Conservation (phyloP, 495 filamentous ascomycete species). For the Hypoxylon fuscum region DNA sequence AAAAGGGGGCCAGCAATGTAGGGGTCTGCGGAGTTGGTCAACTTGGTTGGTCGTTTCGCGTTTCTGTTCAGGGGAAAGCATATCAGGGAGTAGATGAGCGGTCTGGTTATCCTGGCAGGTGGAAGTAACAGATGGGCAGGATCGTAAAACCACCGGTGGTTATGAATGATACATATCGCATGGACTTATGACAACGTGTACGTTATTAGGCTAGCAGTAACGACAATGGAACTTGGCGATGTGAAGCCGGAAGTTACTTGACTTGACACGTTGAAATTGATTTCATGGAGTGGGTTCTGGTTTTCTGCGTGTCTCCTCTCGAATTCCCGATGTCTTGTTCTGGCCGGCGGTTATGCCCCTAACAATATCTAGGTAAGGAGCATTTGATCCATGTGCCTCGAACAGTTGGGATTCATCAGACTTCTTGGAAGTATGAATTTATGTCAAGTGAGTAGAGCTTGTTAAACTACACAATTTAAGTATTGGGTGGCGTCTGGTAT, state of each 20-base stretch:
- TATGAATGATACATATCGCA: slow-evolving; percentile 7
- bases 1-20: not conserved
- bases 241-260: not conserved
- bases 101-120: not conserved
- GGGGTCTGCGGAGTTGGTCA: slow-evolving; percentile 1
- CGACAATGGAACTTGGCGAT: slow-evolving; percentile 12
- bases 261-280: too few species aligned
- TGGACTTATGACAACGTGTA: slow-evolving; percentile 28
- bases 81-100: slow-evolving; percentile 19
- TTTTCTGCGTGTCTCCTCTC: too few species aligned
- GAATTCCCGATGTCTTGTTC: too few species aligned
- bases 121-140: not conserved
- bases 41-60: slow-evolving; percentile 15
- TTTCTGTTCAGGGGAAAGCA: slow-evolving; percentile 8
- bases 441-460: too few species aligned
- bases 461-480: too few species aligned
- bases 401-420: too few species aligned
- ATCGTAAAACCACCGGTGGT: slow-evolving; percentile 18
- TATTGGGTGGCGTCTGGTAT: too few species aligned
- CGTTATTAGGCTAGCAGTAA: slow-evolving; percentile 15
- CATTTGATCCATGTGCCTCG: too few species aligned
- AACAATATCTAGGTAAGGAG: too few species aligned
- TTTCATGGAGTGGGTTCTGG: too few species aligned
- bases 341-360: too few species aligned
- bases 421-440: too few species aligned